Evolutionary conservation across 169 alveolate species (phyloP), one percentile per base, ranked within the genome.

Genomic region (Ichthyophthirius multifiliis): DNA sequence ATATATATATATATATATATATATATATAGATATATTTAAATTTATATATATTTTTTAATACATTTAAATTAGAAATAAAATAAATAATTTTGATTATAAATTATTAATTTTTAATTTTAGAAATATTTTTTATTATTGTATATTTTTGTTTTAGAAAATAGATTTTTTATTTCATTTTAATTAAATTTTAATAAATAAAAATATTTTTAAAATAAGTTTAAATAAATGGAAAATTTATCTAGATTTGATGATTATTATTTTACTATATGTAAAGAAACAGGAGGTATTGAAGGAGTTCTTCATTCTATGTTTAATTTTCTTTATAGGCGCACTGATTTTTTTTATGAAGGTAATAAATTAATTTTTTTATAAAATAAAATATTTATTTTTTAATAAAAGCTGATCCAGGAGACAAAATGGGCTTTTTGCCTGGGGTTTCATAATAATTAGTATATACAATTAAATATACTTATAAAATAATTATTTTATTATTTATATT

Each of bases 361-460:
- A 77, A 15, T 20, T 4, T 27, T 0, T 55, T 20, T 55, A 1
- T 20, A 20, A 23, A n/a, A 55, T 0, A 4, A 55, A 15, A 4
- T 27, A 27, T 2, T 16, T 2, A 55, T 18, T 27, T 9, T 37
- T 65, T 89, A 18, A 46, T 76, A 35, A 18, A 10, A 67, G 90
- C 86, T 87, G 95, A 92, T 55, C 96, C 96, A 32, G 94, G 90
- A 16, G 97, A 93, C 71, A 89, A 90, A 32, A 93, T 95, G 97
- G 98, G 98, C 32, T 95, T 95, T 84, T 92, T 94, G 16, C 95
- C 96, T 18, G 96, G 96, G 12, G 87, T 85, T 15, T 95, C 96
- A 1, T 92, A 90, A 76, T 89, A 85, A 30, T 90, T 94, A 88
- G 92, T 94, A 43, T 77, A 86, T 20, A 80, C 74, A n/a, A 10